Evolutionary conservation across 2,329 filamentous ascomycete species (phyloP), one percentile per base, ranked within the genome.

Genomic region (Alternaria gaisen): DNA sequence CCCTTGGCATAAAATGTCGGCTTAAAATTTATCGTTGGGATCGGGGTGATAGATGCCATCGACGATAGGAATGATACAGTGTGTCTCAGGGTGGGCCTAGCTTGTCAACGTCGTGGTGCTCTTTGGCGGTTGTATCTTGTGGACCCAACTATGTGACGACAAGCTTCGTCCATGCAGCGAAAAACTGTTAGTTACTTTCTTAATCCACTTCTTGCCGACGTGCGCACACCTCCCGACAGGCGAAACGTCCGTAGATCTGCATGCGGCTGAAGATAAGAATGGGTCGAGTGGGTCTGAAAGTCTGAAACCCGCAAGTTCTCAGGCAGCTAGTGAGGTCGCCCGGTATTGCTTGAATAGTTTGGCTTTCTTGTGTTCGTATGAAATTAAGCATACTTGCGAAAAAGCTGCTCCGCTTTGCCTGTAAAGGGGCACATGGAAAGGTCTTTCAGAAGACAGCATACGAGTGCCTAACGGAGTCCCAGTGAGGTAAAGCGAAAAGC

Each of bases 121-220:
- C 44, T 60, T 44, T 50, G 53, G 53, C 40, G 46, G 30, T 32
- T 48, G 26, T 28, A 42, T 38, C 56, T 20, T 51, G 44, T 60
- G 57, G 52, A 51, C 53, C 57, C 57, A 51, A 51, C 44, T 60
- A 56, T 60, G 44, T 56, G 57, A 60, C 57, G 53, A 51, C 53
- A 56, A 51, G 57, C 57, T 51, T 56, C 53, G 34, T 48, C 44
- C 26, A 26, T 46, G 53, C 34, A 59, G 56, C 43, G 42, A 59
- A 59, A 59, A 59, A 59, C 41, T 40, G 48, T 34, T 26, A 20
- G 36, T 10, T 20, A 43, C 32, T 20, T 56, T 41, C 51, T 42
- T 4, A 46, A 38, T 36, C 52, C 56, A 59, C 55, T 58, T 58
- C 24, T 26, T 46, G 28, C 55, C 22, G 47, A 41, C 36, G 44